Base-by-base conservation (phyloP, 2,329 filamentous ascomycete species). In the Ophiostoma quercus region DNA sequence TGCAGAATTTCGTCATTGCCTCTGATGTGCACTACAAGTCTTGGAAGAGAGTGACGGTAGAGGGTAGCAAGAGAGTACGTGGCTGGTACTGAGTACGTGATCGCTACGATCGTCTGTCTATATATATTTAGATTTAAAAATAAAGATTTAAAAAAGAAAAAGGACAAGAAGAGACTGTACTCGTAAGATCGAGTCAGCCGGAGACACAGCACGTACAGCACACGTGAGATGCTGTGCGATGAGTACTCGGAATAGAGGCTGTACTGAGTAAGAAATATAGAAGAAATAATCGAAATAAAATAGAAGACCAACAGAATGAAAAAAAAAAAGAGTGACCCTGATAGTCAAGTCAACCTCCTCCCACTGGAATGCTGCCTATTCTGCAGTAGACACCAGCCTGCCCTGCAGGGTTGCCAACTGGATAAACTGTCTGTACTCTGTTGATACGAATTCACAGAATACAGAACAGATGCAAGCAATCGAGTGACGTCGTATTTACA, bases 401-500 rank as follows among this genome's bases (percentile, higher is more conserved):
- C 47, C 47, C 47, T 51, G 19, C 47, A 51, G 47, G 47, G 47
- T 47, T 51, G 19, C 8, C 16, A 51, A 51, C 47, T 51, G 47
- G 47, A 51, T n/a, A 51, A 51, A 51, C 34, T 34, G 25, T 29
- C 25, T 29, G 43, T 39, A 39, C 7, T 39, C 2, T 0, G 37
- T 39, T 8, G 8, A 7, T n/a, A 16, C 14, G 19, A n/a, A 29
- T 29, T 29, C 43, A 47, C 12, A n/a, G 14, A 14, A n/a, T 3
- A 12, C 16, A 2, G 43, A 0, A 16, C 43, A n/a, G 43, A 47
- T 57, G 51, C 57, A 60, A 25, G 11, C 54, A 60, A 32, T 47
- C 43, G 43, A 60, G 57, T 62, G 57, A 62, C 57, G 57, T 29
- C 57, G 25, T 62, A 32, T 60, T 60, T 29, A 60, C 54, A 60